Base-by-base conservation (phyloP, 495 filamentous ascomycete genomes). In the Oidiodendron maius region DNA sequence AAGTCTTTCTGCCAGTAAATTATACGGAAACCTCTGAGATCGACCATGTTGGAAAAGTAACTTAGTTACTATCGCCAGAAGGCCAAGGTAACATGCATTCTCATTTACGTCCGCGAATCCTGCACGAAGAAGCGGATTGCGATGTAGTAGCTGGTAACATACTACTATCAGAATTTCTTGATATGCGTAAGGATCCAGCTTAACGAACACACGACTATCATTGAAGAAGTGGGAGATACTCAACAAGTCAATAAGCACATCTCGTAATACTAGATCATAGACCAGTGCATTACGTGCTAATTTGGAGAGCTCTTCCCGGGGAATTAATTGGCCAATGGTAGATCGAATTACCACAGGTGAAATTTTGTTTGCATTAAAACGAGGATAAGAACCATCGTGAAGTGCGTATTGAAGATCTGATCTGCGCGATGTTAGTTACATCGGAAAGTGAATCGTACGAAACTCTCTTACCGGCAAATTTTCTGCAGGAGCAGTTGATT, bases 81-180 rank as follows among this genome's bases (percentile, higher is more conserved):
- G 40, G 13, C 48, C 53, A 6, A 56, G 36, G 23, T 52, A 45
- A 30, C 49, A 24, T 16, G 5, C 25, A 40, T 32, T 32, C 18
- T 48, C 43, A 4, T 20, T 13, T 16, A 21, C 13, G 13, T 39
- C 30, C 24, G 21, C 32, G 1, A 41, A 22, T 9, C 41, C 8
- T 8, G 8, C 28, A 32, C 28, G 8, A 32, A 32, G 8, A 8
- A 32, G 28, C 28, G 28, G 28, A 32, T 32, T 8, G 28, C 28
- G 28, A 32, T 32, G 28, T 32, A 32, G 28, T 8, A 32, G 28
- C 28, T n/a, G 52, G 20, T 55, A 55, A 12, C 52, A 43, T 13
- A 51, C 23, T 22, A 40, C 18, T 22, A 55, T 40, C 6, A 55
- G 39, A 40, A 51, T 26, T 37, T 55, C 42, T 16, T 55, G 52